Conservation (phyloP, 2,329 filamentous ascomycete species). For the Diaporthe ampelina region DNA sequence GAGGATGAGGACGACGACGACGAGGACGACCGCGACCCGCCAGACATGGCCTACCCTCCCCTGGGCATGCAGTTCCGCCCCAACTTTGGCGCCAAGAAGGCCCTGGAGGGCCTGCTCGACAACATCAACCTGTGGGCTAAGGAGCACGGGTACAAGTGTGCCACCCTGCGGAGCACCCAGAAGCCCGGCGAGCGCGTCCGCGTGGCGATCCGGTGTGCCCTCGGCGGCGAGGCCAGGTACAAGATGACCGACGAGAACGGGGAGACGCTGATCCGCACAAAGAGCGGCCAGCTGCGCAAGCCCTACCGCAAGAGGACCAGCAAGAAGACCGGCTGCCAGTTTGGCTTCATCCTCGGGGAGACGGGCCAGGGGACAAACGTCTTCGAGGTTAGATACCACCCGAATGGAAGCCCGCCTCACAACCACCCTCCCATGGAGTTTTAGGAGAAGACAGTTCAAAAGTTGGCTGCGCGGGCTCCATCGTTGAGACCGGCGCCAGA, state of each 20-base stretch:
- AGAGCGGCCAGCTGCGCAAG: conserved; percentile 42
- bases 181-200: conserved; percentile 41
- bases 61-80: conserved; percentile 43
- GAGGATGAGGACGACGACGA: conserved; percentile 38
- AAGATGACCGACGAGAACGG: conserved; percentile 42
- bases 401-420: conserved; percentile 41
- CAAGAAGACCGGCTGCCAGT: conserved; percentile 43
- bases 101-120: conserved; percentile 41
- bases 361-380: conserved; percentile 42
- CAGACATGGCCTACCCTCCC: conserved; percentile 43
- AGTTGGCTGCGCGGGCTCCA: background rate
- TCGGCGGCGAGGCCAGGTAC: conserved; percentile 42
- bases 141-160: conserved; percentile 42
- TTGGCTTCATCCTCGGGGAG: conserved; percentile 43
- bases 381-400: conserved; percentile 42
- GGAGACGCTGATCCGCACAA: conserved; percentile 41
- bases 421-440: conserved; percentile 42
- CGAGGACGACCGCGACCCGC: conserved; percentile 40
- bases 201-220: conserved; percentile 40
- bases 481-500: too few species aligned
- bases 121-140: conserved; percentile 43
- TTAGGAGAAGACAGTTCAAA: background rate
- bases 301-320: conserved; percentile 43
- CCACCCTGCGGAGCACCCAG: conserved; percentile 42
- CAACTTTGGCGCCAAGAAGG: conserved; percentile 43